Evolutionary conservation across 1,284 basidiomycete species (phyloP), one percentile per base, ranked within the genome.

Genomic region (Ceratobasidium sp.): DNA sequence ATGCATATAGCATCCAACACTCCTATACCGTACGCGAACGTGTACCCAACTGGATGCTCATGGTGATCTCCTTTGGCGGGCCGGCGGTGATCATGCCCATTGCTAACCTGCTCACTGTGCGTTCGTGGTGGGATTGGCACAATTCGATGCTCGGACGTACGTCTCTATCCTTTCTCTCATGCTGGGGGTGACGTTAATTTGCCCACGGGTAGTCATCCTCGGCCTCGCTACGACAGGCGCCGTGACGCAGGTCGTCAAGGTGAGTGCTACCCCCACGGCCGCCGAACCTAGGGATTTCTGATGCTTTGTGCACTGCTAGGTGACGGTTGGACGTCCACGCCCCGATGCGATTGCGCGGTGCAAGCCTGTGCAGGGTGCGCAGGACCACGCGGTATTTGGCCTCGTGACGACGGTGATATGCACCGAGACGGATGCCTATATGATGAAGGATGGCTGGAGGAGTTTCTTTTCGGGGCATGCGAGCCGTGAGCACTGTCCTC

Each of bases 401-500:
- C 85, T 98, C 11, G 90, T 90, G 0, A 91, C 86, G 1, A 88
- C 87, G 19, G 85, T 86, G 0, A 91, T 98, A 71, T 99, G 97
- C 83, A 94, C 93, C 0, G 88, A 90, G 78, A 86, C 85, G 0
- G 83, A 94, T 79, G 79, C 81, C 14, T 76, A 80, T 16, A 86
- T 89, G 6, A 81, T 96, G 78, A 84, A 86, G 39, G 95, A 97
- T 80, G 96, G 96, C 0, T 98, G 96, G 85, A 89, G 94, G 78
- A 95, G 93, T 80, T 98, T 99, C 82, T 94, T 94, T 4, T 95
- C 93, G 64, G 97, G 97, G 0, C 97, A 98, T 83, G 90, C 94
- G 0, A 94, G 92, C 79, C 81, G 88, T 95, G 82, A 53, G 88
- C 19, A 31, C 11, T 0, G 29, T 37, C 51, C 14, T 73, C 9